phyloP scores from a whole-genome alignment of 2,329 filamentous ascomycete genomes.

The Claviceps paspali region DNA sequence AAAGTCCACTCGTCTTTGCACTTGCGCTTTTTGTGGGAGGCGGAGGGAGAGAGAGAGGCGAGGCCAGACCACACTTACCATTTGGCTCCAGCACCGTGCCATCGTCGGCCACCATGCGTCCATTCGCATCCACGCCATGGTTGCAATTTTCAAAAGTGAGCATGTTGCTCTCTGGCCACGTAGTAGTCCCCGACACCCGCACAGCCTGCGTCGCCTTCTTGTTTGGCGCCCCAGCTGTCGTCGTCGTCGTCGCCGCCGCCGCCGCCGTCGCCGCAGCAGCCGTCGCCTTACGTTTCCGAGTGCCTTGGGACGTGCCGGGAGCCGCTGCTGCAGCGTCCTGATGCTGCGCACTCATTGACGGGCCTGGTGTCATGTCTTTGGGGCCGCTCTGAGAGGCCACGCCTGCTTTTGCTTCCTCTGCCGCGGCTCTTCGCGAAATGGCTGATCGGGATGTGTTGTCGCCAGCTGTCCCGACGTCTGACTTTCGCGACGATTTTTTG shows the following conservation, averaged over 20 bases:
- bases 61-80: slow-evolving; percentile 41
- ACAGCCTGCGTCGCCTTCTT: slow-evolving; percentile 11
- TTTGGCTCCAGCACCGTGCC: slow-evolving; percentile 72
- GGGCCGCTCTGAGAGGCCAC: slow-evolving; percentile 17
- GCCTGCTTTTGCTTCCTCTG: slow-evolving; percentile 24
- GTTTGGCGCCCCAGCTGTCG: slow-evolving; percentile 6
- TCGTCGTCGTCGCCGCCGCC: slow-evolving; percentile 26
- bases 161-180: slow-evolving; percentile 60
- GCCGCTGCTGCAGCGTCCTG: slow-evolving; percentile 35
- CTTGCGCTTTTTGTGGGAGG: background rate
- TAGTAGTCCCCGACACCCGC: slow-evolving; percentile 22
- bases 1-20: background rate
- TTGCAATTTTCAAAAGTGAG: slow-evolving; percentile 68
- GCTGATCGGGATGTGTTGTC: slow-evolving; percentile 21
- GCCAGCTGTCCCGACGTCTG: slow-evolving; percentile 21
- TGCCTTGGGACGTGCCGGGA: slow-evolving; percentile 30
- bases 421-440: slow-evolving; percentile 26
- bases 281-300: slow-evolving; percentile 78
- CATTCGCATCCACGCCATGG: slow-evolving; percentile 49
- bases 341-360: slow-evolving; percentile 11
- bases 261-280: slow-evolving; percentile 7
- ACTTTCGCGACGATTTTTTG: slow-evolving; percentile 40
- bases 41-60: background rate
- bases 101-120: slow-evolving; percentile 76
- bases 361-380: slow-evolving; percentile 17